Evolutionary conservation across 139 green algal genomes (phyloP).

Genomic region (Astrephomene gubernaculifera): DNA sequence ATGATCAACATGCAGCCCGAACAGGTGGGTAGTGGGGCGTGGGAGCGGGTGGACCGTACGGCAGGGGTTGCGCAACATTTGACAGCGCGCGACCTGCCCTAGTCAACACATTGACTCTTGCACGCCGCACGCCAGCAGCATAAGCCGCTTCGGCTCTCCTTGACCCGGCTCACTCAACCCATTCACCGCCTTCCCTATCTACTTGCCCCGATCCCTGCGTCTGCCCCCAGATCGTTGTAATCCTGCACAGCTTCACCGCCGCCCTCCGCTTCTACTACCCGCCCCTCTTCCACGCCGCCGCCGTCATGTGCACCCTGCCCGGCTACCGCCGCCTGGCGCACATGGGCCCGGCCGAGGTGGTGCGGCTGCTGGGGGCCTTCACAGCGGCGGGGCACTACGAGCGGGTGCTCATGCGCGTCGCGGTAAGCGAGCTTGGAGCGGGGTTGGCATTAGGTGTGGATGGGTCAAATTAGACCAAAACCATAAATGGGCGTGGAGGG

Average conservation of each 20-base stretch:
- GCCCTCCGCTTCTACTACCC: conserved; percentile 30
- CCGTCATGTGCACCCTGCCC: conserved; percentile 4
- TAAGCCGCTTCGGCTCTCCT: no score
- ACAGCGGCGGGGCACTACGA: conserved; percentile 30
- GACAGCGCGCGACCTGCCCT: no score
- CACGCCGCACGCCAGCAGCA: neutral
- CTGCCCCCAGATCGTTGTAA: neutral
- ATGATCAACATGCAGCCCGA: conserved; percentile 27
- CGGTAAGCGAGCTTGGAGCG: no score
- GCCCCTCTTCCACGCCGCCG: conserved; percentile 22
- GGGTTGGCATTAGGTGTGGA: no score
- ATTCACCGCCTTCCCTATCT: neutral
- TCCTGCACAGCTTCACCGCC: conserved; percentile 11
- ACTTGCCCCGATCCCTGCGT: neutral
- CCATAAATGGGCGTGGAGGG: no score
- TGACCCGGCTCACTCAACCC: no score
- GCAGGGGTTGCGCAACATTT: no score
- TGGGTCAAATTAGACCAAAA: no score
- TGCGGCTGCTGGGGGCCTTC: neutral
- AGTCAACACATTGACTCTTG: neutral
- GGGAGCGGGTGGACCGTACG: no score
- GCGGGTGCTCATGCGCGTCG: conserved; percentile 14
- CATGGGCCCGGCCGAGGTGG: conserved; percentile 12
- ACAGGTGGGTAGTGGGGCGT: neutral
- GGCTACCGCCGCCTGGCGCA: neutral